These are phyloP conservation scores for Aristolochia contorta DNA, from an alignment of 164 flowering plant species.

Conservation along the genomic window DNA sequence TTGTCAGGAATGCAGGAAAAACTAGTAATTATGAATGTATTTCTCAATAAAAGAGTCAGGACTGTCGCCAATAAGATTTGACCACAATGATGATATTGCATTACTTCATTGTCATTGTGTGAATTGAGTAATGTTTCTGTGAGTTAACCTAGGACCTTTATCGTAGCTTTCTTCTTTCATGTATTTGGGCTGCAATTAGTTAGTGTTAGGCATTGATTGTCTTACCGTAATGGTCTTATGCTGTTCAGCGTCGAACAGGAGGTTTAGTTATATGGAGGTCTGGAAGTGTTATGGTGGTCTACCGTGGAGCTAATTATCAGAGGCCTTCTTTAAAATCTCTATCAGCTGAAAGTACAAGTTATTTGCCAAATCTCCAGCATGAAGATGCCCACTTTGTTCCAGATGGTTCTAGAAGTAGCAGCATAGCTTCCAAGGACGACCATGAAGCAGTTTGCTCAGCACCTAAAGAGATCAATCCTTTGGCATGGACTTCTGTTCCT, in stretches of 20 bases:
- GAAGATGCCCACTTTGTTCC: slow-evolving; percentile 50
- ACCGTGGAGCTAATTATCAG: slow-evolving; percentile 68
- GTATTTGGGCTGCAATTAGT: too few relatives aligned
- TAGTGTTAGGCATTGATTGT: too few relatives aligned
- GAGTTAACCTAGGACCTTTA: too few relatives aligned
- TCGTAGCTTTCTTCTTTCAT: too few relatives aligned
- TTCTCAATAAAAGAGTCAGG: too few relatives aligned
- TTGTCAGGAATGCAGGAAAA: too few relatives aligned
- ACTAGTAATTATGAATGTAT: too few relatives aligned
- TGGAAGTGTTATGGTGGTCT: slow-evolving; percentile 96
- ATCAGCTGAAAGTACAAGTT: slow-evolving; percentile 13
- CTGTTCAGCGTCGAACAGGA: slow-evolving; percentile 85
- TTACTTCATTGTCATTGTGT: too few relatives aligned
- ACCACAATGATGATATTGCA: too few relatives aligned
- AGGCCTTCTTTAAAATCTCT: slow-evolving; percentile 48
- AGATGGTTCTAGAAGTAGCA: slow-evolving; percentile 42
- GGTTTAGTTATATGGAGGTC: slow-evolving; percentile 89
- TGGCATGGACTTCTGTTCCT: slow-evolving; percentile 9
- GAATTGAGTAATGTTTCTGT: too few relatives aligned
- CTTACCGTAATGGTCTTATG: slow-evolving; percentile 11
- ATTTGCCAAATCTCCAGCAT: neutral
- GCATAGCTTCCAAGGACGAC: slow-evolving; percentile 6
- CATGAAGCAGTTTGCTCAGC: slow-evolving; percentile 10
- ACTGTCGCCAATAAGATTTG: too few relatives aligned
- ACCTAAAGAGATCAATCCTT: slow-evolving; percentile 20